Conservation (phyloP, 495 filamentous ascomycete genomes). For the Penicillium ucsense region DNA sequence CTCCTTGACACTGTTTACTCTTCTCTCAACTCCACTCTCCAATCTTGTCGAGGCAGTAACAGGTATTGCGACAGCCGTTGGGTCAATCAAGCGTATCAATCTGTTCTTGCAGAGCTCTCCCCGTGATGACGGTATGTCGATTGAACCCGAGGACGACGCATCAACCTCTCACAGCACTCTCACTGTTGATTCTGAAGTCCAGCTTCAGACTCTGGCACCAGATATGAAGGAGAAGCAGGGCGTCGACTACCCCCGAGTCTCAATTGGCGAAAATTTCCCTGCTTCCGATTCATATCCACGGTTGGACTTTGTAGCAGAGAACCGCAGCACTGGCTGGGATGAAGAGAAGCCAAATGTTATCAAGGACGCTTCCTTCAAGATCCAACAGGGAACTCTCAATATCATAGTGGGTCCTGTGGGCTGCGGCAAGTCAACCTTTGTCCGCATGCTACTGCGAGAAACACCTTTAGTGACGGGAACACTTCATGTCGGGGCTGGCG, state of each 20-base stretch:
- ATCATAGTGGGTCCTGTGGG: constrained; percentile 30
- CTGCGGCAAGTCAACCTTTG: constrained; percentile 32
- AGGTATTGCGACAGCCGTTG: constrained; percentile 1
- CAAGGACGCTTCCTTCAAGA: neutral
- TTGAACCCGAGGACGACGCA: neutral
- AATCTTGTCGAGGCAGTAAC: constrained; percentile 15
- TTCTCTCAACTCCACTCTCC: constrained; percentile 38
- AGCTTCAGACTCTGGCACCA: neutral
- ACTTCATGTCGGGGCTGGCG: constrained; percentile 7
- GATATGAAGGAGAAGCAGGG: neutral
- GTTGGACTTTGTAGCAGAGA: neutral
- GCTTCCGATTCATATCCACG: neutral
- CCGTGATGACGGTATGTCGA: neutral
- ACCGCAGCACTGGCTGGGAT: neutral
- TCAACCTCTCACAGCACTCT: neutral
- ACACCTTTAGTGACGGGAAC: constrained; percentile 8
- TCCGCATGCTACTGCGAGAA: constrained; percentile 19
- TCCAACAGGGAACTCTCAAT: neutral
- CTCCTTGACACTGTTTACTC: constrained; percentile 40
- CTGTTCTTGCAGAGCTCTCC: neutral
- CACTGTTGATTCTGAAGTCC: neutral
- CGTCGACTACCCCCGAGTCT: neutral
- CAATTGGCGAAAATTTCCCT: neutral
- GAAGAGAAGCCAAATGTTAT: neutral
- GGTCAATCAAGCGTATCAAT: constrained; percentile 1